These are phyloP conservation scores for Gracilaria domingensis DNA, from an alignment of 23 red algal species.

Conservation along the genomic window DNA sequence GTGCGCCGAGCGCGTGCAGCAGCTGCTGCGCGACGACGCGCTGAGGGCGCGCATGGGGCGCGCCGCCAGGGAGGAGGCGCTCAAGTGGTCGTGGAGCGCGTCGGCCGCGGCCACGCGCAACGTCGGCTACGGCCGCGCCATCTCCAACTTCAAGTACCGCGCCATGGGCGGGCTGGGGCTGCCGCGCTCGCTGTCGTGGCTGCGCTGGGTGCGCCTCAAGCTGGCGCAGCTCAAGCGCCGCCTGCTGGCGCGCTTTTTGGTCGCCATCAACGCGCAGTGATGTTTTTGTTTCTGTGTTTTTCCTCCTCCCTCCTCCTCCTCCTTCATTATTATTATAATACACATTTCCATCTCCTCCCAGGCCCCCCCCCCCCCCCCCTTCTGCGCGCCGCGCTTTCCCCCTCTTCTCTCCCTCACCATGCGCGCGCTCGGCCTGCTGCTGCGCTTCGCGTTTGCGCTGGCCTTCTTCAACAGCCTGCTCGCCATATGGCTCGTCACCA, in stretches of 20 bases:
- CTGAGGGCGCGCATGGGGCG: conserved; percentile 64
- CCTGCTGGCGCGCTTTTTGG: conserved; percentile 33
- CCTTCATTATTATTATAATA: background rate
- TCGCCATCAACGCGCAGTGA: conserved; percentile 18
- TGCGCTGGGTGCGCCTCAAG: conserved; percentile 88
- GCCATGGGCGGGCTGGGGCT: conserved; percentile 80
- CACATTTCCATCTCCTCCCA: background rate
- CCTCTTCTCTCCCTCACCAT: background rate
- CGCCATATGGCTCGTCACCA: conserved; percentile 28
- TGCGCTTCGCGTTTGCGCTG: conserved; percentile 26
- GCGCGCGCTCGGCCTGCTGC: background rate
- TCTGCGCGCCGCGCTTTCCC: background rate
- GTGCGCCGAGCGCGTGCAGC: conserved; percentile 43
- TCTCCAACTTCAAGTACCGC: conserved; percentile 89
- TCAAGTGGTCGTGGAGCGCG: conserved; percentile 88
- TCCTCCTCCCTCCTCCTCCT: background rate
- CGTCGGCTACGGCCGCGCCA: conserved; percentile 88
- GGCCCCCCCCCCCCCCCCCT: background rate
- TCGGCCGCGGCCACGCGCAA: conserved; percentile 90
- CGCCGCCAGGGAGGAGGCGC: conserved; percentile 76
- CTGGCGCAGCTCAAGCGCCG: conserved; percentile 28
- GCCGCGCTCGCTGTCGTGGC: conserved; percentile 88
- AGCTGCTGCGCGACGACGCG: conserved; percentile 52
- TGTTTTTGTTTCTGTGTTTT: conserved; percentile 14
- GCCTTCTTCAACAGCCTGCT: conserved; percentile 51